Base-by-base conservation (phyloP, 345 rosid species). In the Camelina sativa region DNA sequence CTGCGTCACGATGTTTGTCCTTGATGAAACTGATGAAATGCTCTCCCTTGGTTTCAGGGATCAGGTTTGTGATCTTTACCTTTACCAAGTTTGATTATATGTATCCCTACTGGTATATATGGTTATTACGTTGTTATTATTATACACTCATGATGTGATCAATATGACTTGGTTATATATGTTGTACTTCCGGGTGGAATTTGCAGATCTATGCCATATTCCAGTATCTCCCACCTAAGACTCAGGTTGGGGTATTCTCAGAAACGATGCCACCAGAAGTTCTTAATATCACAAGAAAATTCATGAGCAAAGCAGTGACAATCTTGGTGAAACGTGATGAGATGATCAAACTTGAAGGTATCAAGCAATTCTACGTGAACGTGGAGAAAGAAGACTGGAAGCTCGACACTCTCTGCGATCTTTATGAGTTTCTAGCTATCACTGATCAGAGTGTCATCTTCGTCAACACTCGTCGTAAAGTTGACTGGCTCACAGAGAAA, bases 1-100 rank as follows among this genome's bases (percentile, higher is more conserved):
- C 61, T 40, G 69, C 79, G 87, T 91, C 77, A 88, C 71, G 84
- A 88, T 88, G 85, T 88, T 90, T 77, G 96, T 90, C 4, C 71
- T 88, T 72, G 91, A 88, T 75, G 96, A 90, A 75, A 91, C 93
- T 20, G 96, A 88, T 84, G 93, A 88, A 54, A 88, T 90, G 96
- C 89, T 88, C 69, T 90, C 96, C 11, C 90, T 88, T 55, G 94
- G 94, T 77, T 88, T 87, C 65, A 91, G 87, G 79, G 96, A 91
- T 78, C 96, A 91, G 91, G 96, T 86, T 59, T 22, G 68, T 53
- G 30, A 28, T 11, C 12, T 12, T 32, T 32, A 32, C 7, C 2
- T 55, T 19, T 32, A 56, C n/a, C 1, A 0, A 6, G 6, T 41
- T 63, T 46, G 11, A 35, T 16, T 62, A 13, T 54, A 12, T n/a